phyloP scores from a whole-genome alignment of 2,329 filamentous ascomycete genomes.

The Cladosporium colombiae region DNA sequence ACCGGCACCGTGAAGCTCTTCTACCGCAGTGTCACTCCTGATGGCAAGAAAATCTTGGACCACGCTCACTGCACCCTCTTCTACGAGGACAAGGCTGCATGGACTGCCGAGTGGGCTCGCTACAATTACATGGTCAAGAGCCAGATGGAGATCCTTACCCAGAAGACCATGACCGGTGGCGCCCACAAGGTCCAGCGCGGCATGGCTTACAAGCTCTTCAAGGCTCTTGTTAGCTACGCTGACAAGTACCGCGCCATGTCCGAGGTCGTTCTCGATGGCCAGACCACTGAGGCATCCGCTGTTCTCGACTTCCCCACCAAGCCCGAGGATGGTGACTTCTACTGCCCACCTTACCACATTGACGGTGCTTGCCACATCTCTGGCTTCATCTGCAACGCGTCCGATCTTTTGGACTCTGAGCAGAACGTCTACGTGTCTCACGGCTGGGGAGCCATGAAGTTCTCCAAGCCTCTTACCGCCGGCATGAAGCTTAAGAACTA shows the following conservation, averaged over 20 bases:
- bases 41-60: constrained; percentile 60
- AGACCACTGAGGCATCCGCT: constrained; percentile 57
- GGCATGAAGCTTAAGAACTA: constrained; percentile 58
- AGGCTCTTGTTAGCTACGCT: constrained; percentile 58
- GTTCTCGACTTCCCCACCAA: constrained; percentile 57
- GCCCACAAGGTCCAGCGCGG: constrained; percentile 73
- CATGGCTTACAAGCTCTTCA: constrained; percentile 75
- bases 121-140: constrained; percentile 60
- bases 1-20: constrained; percentile 56
- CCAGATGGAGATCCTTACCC: constrained; percentile 65
- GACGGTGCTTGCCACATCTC: constrained; percentile 59
- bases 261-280: constrained; percentile 59
- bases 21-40: constrained; percentile 59
- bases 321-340: constrained; percentile 56
- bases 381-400: constrained; percentile 62
- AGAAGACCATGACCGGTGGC: constrained; percentile 64
- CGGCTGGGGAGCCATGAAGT: constrained; percentile 61
- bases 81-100: constrained; percentile 61
- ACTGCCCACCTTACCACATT: constrained; percentile 61
- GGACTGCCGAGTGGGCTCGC: constrained; percentile 67
- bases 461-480: constrained; percentile 45
- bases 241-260: constrained; percentile 60
- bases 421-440: constrained; percentile 63
- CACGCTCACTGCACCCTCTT: constrained; percentile 64
- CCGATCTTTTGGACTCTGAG: constrained; percentile 59